These are phyloP conservation scores for Fragosphaeria purpurea DNA, from an alignment of 2,329 filamentous ascomycete genomes.

Conservation along the genomic window DNA sequence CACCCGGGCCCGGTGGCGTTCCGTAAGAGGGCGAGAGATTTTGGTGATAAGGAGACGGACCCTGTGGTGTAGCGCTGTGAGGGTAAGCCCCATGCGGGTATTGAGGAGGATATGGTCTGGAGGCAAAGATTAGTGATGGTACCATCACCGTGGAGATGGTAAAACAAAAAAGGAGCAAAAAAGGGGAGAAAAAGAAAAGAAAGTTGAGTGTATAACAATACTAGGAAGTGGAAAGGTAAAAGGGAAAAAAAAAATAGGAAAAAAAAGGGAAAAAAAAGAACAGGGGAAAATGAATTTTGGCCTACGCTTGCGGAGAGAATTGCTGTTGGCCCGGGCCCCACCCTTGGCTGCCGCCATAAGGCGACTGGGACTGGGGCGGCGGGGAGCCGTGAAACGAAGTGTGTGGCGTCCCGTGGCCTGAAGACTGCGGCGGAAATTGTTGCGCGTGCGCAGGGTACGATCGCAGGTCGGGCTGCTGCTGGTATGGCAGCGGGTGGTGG, in stretches of 20 bases:
- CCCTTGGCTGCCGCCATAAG: conserved; percentile 28
- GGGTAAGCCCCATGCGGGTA: conserved; percentile 48
- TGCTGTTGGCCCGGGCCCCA: conserved; percentile 27
- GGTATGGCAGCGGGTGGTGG: conserved; percentile 19
- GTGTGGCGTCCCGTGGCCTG: conserved; percentile 29
- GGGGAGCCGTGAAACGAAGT: conserved; percentile 37
- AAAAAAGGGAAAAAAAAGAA: neutral
- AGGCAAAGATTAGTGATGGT: neutral
- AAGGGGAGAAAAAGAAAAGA: neutral
- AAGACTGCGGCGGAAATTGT: conserved; percentile 23
- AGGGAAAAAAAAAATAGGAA: conserved; percentile 3
- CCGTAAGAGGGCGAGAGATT: conserved; percentile 43
- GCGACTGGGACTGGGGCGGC: conserved; percentile 32
- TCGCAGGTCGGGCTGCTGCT: conserved; percentile 20
- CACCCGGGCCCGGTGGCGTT: conserved; percentile 46
- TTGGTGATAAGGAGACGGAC: conserved; percentile 46
- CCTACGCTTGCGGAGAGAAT: conserved; percentile 33
- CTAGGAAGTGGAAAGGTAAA: neutral
- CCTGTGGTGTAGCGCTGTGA: conserved; percentile 38
- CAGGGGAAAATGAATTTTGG: conserved; percentile 7
- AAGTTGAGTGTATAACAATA: too few species aligned
- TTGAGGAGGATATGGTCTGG: conserved; percentile 52
- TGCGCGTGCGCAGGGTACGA: neutral
- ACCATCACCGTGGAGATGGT: neutral
- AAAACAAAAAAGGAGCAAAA: conserved; percentile 3